phyloP scores from a whole-genome alignment of 2,329 filamentous ascomycete species.

The Hypocreales sp. region DNA sequence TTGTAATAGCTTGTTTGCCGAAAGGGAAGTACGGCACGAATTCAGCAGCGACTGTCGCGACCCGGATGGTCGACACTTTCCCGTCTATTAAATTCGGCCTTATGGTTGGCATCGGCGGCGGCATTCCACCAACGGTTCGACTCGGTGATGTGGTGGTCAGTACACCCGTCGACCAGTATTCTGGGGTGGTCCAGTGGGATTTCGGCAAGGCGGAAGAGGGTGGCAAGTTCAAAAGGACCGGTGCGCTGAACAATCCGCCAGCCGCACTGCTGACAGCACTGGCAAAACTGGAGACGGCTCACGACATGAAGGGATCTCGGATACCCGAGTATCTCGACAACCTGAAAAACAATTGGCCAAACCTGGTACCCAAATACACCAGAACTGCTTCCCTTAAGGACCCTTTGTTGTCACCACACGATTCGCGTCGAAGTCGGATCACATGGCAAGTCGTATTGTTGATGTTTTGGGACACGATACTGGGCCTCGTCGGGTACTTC shows the following conservation, averaged over 20 bases:
- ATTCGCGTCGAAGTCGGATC: no score
- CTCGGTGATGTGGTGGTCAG: constrained; percentile 11
- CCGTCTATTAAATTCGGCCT: constrained; percentile 11
- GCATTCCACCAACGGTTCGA: constrained; percentile 15
- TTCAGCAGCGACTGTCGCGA: constrained; percentile 8
- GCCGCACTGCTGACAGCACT: constrained; percentile 1
- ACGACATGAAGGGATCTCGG: neutral
- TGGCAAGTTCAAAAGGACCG: constrained; percentile 2
- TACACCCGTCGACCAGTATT: neutral
- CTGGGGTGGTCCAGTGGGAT: constrained; percentile 10
- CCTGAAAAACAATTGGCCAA: no score
- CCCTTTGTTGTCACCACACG: no score
- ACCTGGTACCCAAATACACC: no score
- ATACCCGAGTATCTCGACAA: no score
- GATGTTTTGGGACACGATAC: no score
- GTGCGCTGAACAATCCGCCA: constrained; percentile 5
- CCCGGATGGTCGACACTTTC: constrained; percentile 13
- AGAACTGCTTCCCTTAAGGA: no score
- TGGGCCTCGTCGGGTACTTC: no score
- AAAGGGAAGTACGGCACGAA: constrained; percentile 3
- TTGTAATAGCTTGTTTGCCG: constrained; percentile 5
- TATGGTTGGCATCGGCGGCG: constrained; percentile 8
- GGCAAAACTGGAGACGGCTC: neutral
- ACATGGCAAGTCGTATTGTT: no score
- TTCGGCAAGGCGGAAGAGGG: constrained; percentile 7